Evolutionary conservation across 179 eudicot species (phyloP).

Genomic region (Silene vulgaris): DNA sequence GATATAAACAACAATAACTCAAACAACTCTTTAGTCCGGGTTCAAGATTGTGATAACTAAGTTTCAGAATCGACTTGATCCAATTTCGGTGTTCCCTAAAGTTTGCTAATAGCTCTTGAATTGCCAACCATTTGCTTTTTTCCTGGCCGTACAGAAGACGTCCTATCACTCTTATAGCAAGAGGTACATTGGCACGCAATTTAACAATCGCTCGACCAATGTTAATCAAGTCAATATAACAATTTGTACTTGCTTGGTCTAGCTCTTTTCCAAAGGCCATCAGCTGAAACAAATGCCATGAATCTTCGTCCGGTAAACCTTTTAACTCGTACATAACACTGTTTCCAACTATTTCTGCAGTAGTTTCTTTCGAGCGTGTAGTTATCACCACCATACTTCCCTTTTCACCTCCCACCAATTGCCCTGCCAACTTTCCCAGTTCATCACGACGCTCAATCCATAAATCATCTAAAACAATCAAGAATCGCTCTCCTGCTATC

Average conservation of each 20-base stretch:
- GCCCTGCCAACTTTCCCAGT: not conserved
- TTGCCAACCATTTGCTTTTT: not conserved
- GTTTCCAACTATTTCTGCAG: not conserved
- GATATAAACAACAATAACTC: conserved; percentile 9
- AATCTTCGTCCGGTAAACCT: not conserved
- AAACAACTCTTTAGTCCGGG: conserved; percentile 15
- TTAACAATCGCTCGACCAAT: not conserved
- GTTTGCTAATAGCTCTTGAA: not conserved
- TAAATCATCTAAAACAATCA: conserved; percentile 20
- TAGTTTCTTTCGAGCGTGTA: conserved; percentile 10
- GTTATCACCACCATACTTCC: conserved; percentile 7
- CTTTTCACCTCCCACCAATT: not conserved
- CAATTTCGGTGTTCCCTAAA: not conserved
- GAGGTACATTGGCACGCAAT: not conserved
- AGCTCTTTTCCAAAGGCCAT: not conserved
- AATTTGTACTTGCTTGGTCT: not conserved
- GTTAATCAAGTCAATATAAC: not conserved
- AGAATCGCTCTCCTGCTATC: not conserved
- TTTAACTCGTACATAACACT: not conserved
- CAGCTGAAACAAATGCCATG: conserved; percentile 16
- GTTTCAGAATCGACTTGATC: not conserved
- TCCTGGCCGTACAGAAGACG: not conserved
- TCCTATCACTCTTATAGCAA: conserved; percentile 8
- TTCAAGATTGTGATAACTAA: conserved; percentile 9
- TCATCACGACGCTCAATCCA: conserved; percentile 8